Conservation (phyloP, 768 basidiomycete species). For the Mrakia hoshinonis region DNA sequence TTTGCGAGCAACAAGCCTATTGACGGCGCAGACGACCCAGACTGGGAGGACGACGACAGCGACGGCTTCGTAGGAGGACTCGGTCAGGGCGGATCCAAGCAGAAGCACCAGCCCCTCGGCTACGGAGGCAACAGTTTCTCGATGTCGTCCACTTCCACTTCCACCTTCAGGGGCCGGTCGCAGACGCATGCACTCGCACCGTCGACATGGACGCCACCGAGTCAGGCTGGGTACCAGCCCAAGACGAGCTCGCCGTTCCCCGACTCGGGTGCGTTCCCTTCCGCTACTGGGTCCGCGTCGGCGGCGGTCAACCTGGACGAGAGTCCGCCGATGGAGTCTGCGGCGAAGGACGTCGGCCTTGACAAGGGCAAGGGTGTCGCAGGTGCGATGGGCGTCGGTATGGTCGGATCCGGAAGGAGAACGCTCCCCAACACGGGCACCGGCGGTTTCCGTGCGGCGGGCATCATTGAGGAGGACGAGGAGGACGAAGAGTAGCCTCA, state of each 20-base stretch:
- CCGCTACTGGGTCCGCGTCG: too few species aligned
- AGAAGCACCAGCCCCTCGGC: neutral
- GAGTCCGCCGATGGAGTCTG: too few species aligned
- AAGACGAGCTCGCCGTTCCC: neutral
- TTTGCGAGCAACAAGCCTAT: slow-evolving; percentile 36
- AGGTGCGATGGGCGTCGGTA: too few species aligned
- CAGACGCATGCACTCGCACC: neutral
- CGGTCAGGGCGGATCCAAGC: slow-evolving; percentile 34
- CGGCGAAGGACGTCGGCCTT: too few species aligned
- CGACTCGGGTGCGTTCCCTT: too few species aligned
- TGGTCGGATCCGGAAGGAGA: too few species aligned
- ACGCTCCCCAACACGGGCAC: too few species aligned
- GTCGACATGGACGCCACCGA: neutral
- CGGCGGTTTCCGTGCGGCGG: too few species aligned
- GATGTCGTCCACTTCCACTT: neutral
- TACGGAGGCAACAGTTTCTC: neutral
- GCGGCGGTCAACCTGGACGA: too few species aligned
- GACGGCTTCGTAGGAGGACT: slow-evolving; percentile 39
- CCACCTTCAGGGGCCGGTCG: neutral
- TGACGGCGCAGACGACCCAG: slow-evolving; percentile 34
- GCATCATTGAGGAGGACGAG: too few species aligned
- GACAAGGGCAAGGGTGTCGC: too few species aligned
- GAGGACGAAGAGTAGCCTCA: too few species aligned
- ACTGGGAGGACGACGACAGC: slow-evolving; percentile 40
- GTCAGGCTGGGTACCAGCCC: neutral